These are phyloP conservation scores for Leccinum boreale DNA, from an alignment of 768 basidiomycete species.

Conservation along the genomic window DNA sequence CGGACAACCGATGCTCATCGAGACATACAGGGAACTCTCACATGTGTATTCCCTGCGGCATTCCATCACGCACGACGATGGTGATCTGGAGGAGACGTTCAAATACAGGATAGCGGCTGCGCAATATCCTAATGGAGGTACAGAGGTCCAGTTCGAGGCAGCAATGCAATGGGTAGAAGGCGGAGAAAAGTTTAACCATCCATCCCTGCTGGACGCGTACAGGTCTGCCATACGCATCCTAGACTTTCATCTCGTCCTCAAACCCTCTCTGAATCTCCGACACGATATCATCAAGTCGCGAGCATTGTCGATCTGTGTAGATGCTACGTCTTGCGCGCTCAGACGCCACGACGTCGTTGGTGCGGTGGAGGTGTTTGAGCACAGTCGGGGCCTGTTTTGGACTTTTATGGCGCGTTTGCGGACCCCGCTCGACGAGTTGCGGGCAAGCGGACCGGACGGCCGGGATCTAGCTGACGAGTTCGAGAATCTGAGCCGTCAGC, in stretches of 20 bases:
- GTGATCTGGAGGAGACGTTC: constrained; percentile 25
- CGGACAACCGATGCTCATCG: constrained; percentile 10
- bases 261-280: constrained; percentile 12
- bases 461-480: constrained; percentile 18
- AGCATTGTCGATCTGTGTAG: constrained; percentile 16
- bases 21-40: constrained; percentile 12
- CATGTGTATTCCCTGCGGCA: constrained; percentile 5
- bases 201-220: constrained; percentile 17
- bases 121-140: constrained; percentile 17
- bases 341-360: constrained; percentile 12
- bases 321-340: constrained; percentile 29
- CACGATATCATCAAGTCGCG: constrained; percentile 13
- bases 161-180: constrained; percentile 22
- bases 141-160: constrained; percentile 12
- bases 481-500: constrained; percentile 15
- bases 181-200: constrained; percentile 18
- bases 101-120: constrained; percentile 17
- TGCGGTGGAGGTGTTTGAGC: constrained; percentile 37
- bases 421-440: constrained; percentile 24
- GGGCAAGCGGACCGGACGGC: constrained; percentile 3
- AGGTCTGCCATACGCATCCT: constrained; percentile 13
- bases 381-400: constrained; percentile 28
- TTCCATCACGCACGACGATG: constrained; percentile 5
- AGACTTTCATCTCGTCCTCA: constrained; percentile 18
- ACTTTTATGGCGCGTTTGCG: constrained; percentile 20